Conservation (phyloP, 1,284 basidiomycete species). For the Mycena citricolor region DNA sequence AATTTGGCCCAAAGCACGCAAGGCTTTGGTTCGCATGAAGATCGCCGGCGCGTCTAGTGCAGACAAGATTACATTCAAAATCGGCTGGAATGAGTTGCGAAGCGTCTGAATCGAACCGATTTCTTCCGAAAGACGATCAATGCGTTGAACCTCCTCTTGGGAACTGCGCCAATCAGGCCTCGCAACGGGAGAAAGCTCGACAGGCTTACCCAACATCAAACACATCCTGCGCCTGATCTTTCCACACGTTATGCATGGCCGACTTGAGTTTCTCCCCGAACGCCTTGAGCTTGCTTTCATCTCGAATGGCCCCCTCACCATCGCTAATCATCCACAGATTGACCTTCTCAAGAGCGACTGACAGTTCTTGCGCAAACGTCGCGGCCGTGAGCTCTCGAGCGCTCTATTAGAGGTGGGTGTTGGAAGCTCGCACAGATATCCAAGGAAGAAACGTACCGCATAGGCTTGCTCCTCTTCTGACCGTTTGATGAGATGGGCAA, state of each 20-base stretch:
- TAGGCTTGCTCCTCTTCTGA: conserved; percentile 77
- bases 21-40: conserved; percentile 87
- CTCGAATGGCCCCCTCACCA: conserved; percentile 37
- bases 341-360: conserved; percentile 56
- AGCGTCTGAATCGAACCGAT: conserved; percentile 75
- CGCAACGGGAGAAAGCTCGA: background rate
- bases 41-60: conserved; percentile 82
- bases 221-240: conserved; percentile 61
- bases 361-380: conserved; percentile 74
- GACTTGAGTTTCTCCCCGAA: conserved; percentile 59
- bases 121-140: conserved; percentile 72
- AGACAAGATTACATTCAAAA: conserved; percentile 73
- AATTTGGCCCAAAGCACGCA: conserved; percentile 83
- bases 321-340: conserved; percentile 46
- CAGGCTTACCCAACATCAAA: conserved; percentile 70
- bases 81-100: conserved; percentile 75
- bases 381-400: conserved; percentile 74
- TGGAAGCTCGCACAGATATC: background rate
- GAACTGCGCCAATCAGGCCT: conserved; percentile 39
- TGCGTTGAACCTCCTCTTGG: conserved; percentile 62
- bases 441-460: conserved; percentile 48
- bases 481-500: conserved; percentile 62
- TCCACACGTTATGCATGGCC: conserved; percentile 68
- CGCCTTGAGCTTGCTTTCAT: conserved; percentile 34
- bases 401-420: conserved; percentile 48